Evolutionary conservation across 352 stramenopile species (phyloP).

Genomic region (Phytophthora cryptogea): DNA sequence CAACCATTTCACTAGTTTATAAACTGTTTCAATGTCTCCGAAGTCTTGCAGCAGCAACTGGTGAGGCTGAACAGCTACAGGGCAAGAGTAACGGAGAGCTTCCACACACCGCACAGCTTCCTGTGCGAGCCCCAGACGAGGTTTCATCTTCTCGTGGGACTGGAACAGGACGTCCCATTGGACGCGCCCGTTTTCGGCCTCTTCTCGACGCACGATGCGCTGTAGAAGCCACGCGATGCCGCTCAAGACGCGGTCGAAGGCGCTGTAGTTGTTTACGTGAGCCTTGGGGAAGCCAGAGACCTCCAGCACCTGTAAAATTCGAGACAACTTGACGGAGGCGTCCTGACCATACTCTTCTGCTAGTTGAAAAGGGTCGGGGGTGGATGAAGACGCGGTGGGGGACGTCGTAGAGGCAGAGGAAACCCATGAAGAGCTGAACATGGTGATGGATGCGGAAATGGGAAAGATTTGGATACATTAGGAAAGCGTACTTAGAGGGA

Average conservation of each 20-base stretch:
- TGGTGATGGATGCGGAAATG: slow-evolving; percentile 8
- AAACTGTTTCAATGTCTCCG: slow-evolving; percentile 64
- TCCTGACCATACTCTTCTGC: slow-evolving; percentile 40
- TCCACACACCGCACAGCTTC: slow-evolving; percentile 56
- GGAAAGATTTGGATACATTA: slow-evolving; percentile 1
- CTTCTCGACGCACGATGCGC: slow-evolving; percentile 54
- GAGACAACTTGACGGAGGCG: slow-evolving; percentile 35
- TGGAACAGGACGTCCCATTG: slow-evolving; percentile 74
- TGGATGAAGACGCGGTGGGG: background rate
- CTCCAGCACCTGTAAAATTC: slow-evolving; percentile 40
- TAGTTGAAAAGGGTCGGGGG: slow-evolving; percentile 39
- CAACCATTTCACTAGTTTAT: slow-evolving; percentile 59
- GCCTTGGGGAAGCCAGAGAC: slow-evolving; percentile 53
- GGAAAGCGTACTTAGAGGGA: background rate
- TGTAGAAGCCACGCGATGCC: slow-evolving; percentile 69
- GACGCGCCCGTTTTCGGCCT: slow-evolving; percentile 44
- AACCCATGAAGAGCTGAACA: slow-evolving; percentile 32
- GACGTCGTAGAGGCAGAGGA: slow-evolving; percentile 4
- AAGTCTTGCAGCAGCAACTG: slow-evolving; percentile 82
- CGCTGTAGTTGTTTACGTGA: slow-evolving; percentile 43
- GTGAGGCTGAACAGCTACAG: slow-evolving; percentile 59
- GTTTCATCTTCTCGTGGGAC: slow-evolving; percentile 65
- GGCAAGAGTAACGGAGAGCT: slow-evolving; percentile 34
- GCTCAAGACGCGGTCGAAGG: slow-evolving; percentile 68
- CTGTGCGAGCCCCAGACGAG: slow-evolving; percentile 70